Evolutionary conservation across 169 alveolate species (phyloP), one percentile per base, ranked within the genome.

Genomic region (Babesia sp.): DNA sequence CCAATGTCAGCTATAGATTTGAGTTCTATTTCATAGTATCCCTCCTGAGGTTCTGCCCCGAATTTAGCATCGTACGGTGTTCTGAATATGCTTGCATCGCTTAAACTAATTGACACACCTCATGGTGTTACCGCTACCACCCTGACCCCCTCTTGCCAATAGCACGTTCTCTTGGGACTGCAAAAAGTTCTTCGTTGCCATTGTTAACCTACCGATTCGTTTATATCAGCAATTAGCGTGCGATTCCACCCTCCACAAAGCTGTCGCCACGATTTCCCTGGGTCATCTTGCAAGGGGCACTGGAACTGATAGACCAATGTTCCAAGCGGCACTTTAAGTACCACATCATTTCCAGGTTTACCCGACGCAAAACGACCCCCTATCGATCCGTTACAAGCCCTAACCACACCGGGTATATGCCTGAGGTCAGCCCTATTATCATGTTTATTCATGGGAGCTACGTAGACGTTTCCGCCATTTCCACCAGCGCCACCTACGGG

Each of bases 401-500:
- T 34, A 11, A 79, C 72, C 16, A 8, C 24, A 14, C 83, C 72
- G 7, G 87, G 84, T n/a, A 79, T 70, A 18, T 59, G 57, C 11
- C 71, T 41, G 34, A 79, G 74, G 28, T 79, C 83, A 11, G 63
- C 73, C 9, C 46, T 8, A 26, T 53, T 45, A 48, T 68, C 76
- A 29, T 41, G 56, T 24, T 34, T 79, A 28, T 26, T 50, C 54
- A 79, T 56, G 29, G 83, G 83, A 26, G 71, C 69, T 12, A 50
- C 66, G 36, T 50, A 77, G 18, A 77, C 81, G 20, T 36, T 45
- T n/a, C 86, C 83, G 3, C 87, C 87, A 22, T 45, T 71, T 16
- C 87, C 87, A 3, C 87, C 87, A 20, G 75, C 72, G 24, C 87
- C 87, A 16, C 87, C 87, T 4, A 60, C 63, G n/a, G 87, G 87